phyloP scores from a whole-genome alignment of 2,329 filamentous ascomycete genomes.

The Akanthomyces dipterigenus region DNA sequence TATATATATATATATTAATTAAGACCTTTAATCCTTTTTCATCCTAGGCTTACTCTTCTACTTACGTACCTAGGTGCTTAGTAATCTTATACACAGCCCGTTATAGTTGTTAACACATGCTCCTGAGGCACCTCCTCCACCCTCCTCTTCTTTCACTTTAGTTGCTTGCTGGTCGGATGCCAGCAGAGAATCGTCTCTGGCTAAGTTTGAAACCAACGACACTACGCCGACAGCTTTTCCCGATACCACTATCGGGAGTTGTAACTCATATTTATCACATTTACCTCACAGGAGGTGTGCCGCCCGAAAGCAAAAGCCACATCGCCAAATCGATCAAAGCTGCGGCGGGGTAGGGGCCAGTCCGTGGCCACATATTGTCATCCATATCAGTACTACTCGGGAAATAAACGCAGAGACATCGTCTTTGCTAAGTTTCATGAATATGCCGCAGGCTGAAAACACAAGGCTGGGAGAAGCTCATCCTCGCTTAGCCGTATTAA shows the following conservation, averaged over 20 bases:
- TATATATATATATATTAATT: too few relatives aligned
- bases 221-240: too few relatives aligned
- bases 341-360: neutral
- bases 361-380: neutral
- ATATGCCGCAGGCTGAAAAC: neutral
- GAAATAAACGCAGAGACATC: neutral
- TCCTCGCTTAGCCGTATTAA: constrained; percentile 13
- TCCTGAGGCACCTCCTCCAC: too few relatives aligned
- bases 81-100: too few relatives aligned
- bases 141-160: too few relatives aligned
- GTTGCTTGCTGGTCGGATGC: neutral
- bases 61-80: too few relatives aligned
- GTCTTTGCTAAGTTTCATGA: neutral
- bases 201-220: neutral
- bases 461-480: neutral
- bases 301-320: neutral
- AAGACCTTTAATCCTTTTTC: too few relatives aligned
- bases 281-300: neutral
- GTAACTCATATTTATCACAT: neutral
- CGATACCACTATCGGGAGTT: too few relatives aligned
- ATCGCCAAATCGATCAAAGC: neutral
- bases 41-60: too few relatives aligned
- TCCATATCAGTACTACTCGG: neutral
- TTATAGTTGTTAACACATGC: too few relatives aligned
- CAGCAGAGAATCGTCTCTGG: neutral